These are phyloP conservation scores for Angophora floribunda DNA, from an alignment of 345 rosid species.

Conservation along the genomic window DNA sequence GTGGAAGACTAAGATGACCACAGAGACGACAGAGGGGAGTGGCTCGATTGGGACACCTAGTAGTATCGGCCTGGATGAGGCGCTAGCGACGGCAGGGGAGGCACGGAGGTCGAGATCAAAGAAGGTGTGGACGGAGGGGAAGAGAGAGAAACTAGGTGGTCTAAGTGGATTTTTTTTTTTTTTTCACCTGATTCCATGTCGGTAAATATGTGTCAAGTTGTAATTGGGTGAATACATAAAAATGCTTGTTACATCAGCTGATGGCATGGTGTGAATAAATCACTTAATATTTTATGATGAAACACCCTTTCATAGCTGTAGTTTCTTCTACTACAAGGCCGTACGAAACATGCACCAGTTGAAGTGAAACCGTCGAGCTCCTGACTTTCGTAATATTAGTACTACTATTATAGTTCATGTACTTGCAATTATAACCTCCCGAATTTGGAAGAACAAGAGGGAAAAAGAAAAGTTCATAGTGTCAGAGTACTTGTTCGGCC, in stretches of 20 bases:
- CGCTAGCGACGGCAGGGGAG: background rate
- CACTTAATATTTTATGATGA: background rate
- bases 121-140: background rate
- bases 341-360: background rate
- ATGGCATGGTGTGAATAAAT: rapidly evolving
- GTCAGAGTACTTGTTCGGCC: background rate
- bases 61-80: background rate
- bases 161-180: background rate
- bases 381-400: background rate
- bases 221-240: background rate
- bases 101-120: background rate
- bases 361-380: background rate
- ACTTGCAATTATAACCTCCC: background rate
- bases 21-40: background rate
- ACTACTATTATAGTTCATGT: background rate
- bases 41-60: background rate
- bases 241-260: rapidly evolving
- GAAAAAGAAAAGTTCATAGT: background rate
- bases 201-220: background rate
- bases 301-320: background rate
- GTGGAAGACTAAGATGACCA: background rate
- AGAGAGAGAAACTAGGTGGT: background rate
- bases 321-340: background rate
- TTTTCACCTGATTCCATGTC: background rate
- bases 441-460: background rate